phyloP scores from a whole-genome alignment of 805 yeast genomes.

The Candida tammaniensis region DNA sequence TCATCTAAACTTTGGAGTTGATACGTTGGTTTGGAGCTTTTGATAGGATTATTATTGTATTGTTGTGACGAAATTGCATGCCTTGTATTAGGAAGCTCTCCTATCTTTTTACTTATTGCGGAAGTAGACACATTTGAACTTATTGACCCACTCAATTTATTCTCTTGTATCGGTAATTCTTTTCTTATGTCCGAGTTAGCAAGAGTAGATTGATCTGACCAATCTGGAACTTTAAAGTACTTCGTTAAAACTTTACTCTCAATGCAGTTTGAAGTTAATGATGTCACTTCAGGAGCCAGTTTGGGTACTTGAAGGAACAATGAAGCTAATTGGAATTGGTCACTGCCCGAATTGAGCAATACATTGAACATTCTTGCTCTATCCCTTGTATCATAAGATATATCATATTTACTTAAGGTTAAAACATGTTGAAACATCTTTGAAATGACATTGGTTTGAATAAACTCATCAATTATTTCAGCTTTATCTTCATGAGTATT shows the following conservation, averaged over 20 bases:
- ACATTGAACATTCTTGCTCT: conserved; percentile 73
- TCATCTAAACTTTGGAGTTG: conserved; percentile 82
- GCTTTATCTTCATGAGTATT: conserved; percentile 14
- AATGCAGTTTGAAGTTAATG: conserved; percentile 5
- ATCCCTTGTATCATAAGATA: conserved; percentile 75
- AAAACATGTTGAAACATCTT: conserved; percentile 61
- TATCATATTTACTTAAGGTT: conserved; percentile 70
- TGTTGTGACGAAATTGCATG: conserved; percentile 25
- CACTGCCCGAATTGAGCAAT: conserved; percentile 45
- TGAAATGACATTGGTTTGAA: conserved; percentile 21
- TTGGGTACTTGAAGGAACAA: conserved; percentile 76
- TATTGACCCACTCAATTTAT: conserved; percentile 14
- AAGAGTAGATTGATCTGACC: conserved; percentile 39
- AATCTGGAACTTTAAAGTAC: conserved; percentile 35
- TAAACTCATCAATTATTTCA: conserved; percentile 23
- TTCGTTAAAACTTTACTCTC: conserved; percentile 11
- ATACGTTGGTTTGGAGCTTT: conserved; percentile 28
- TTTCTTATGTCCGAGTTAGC: conserved; percentile 33
- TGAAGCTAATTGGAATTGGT: conserved; percentile 58
- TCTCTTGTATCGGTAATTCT: conserved; percentile 18
- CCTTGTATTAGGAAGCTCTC: conserved; percentile 19
- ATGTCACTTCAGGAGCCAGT: conserved; percentile 51
- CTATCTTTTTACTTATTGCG: conserved; percentile 13
- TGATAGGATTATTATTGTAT: conserved; percentile 9
- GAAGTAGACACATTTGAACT: conserved; percentile 16